Evolutionary conservation across 148 eudicot species (phyloP), one percentile per base, ranked within the genome.

Genomic region (Rhododendron simsii): DNA sequence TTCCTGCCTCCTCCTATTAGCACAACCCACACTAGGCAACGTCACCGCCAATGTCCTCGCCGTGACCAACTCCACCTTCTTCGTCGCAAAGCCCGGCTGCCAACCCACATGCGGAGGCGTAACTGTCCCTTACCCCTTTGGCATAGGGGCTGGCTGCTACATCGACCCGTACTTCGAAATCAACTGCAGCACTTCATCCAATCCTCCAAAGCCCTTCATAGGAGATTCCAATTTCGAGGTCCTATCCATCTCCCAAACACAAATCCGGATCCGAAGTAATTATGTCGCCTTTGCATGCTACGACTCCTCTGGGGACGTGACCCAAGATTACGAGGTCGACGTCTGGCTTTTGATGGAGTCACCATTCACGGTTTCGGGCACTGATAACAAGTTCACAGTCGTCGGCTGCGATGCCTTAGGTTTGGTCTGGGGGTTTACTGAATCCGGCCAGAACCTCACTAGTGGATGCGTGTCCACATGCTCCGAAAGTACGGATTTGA

Each of bases 81-180:
- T 12, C 57, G 63, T 67, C 2, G 14, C 88, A 33, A 87, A 83
- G 45, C 87, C 89, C 0, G 89, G 87, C 13, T 87, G 91, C 84
- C 81, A 35, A 23, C 15, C 2, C 51, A 53, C 45, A 37, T 89
- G 89, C 44, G 89, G 91, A 12, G 83, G 82, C 82, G 78, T 89
- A 7, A 75, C 87, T 13, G 59, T 92, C 65, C 90, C 92, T 10
- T 91, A 89, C 83, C 94, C 94, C 7, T 92, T 92, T 51, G 92
- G 92, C 50, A 61, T 92, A 3, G 92, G 91, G 5, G 9, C 86
- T 3, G 88, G 67, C 18, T 92, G 94, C 81, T 88, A 92, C 7
- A 41, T 87, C 0, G 79, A 71, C 61, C 7, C 44, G n/a, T 47
- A 8, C n/a, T 28, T 67, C 88, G 75, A 14, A 84, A 80, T 16